phyloP scores from a whole-genome alignment of 148 eudicot genomes.

The Diospyros kaki region DNA sequence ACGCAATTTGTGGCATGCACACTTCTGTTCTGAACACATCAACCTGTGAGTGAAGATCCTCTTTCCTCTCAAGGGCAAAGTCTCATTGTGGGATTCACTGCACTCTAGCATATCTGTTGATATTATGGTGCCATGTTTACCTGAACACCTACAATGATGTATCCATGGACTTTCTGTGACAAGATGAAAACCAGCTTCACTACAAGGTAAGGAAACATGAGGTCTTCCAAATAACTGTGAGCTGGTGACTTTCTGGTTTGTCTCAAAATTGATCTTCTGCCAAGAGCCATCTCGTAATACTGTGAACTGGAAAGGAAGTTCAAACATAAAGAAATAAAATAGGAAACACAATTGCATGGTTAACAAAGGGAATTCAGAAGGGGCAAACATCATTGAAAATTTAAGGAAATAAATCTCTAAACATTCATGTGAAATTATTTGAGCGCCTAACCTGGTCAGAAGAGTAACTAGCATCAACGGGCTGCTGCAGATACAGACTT shows the following conservation, averaged over 20 bases:
- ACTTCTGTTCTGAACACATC: neutral
- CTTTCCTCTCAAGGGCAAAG: constrained; percentile 1
- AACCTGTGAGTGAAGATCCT: neutral
- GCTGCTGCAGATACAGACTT: neutral
- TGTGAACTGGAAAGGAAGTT: constrained; percentile 16
- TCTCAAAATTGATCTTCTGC: constrained; percentile 16
- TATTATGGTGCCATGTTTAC: neutral
- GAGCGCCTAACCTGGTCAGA: constrained; percentile 21
- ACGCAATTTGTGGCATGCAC: neutral
- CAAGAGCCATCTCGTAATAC: constrained; percentile 19
- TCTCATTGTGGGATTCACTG: neutral
- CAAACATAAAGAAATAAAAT: neutral
- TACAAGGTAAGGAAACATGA: neutral
- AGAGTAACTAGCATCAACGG: neutral
- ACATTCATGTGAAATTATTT: neutral
- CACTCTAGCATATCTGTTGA: constrained; percentile 3
- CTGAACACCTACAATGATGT: neutral
- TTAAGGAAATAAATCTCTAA: neutral
- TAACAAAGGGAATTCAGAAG: neutral
- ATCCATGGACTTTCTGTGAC: constrained; percentile 7
- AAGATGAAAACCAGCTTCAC: constrained; percentile 19
- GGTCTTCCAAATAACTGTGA: no score
- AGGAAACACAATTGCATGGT: neutral
- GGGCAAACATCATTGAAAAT: neutral
- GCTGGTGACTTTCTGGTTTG: neutral